These are phyloP conservation scores for Sistotremastrum niveocremeum DNA, from an alignment of 768 basidiomycete species.

Conservation along the genomic window DNA sequence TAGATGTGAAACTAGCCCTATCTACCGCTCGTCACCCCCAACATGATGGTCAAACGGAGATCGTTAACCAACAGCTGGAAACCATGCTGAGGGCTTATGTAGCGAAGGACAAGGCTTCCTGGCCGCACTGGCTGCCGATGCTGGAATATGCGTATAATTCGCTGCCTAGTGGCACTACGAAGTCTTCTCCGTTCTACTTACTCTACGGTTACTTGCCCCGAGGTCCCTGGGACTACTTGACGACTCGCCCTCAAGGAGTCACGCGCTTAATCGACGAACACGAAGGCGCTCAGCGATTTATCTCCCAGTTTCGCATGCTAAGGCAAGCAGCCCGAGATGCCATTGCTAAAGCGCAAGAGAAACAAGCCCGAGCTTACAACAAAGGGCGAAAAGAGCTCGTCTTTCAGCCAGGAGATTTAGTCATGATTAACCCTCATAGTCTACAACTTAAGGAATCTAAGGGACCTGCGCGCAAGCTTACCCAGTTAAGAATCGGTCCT, in stretches of 20 bases:
- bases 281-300: no score
- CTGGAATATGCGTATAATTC: conserved; percentile 16
- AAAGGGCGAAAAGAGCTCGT: conserved; percentile 2
- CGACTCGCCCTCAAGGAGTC: no score
- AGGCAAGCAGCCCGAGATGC: conserved; percentile 13
- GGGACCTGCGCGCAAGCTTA: conserved; percentile 18
- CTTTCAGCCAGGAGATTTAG: conserved; percentile 18
- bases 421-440: conserved; percentile 15
- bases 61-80: conserved; percentile 17
- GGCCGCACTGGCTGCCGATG: conserved; percentile 11
- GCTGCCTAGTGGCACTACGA: no score
- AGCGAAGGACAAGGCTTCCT: conserved; percentile 9
- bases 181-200: no score
- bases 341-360: conserved; percentile 10
- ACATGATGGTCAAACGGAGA: conserved; percentile 20
- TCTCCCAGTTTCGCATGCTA: no score
- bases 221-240: no score
- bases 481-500: conserved; percentile 18
- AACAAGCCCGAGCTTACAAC: conserved; percentile 13
- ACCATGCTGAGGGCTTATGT: conserved; percentile 12
- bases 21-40: conserved; percentile 15
- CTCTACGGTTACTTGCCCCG: no score
- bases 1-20: background rate
- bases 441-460: conserved; percentile 9
- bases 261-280: no score